Percentiles rank a stretch among this genome's conserved stretches.
Conservation (phyloP, 2,329 filamentous ascomycete genomes). For the Diaporthe capsici region DNA sequence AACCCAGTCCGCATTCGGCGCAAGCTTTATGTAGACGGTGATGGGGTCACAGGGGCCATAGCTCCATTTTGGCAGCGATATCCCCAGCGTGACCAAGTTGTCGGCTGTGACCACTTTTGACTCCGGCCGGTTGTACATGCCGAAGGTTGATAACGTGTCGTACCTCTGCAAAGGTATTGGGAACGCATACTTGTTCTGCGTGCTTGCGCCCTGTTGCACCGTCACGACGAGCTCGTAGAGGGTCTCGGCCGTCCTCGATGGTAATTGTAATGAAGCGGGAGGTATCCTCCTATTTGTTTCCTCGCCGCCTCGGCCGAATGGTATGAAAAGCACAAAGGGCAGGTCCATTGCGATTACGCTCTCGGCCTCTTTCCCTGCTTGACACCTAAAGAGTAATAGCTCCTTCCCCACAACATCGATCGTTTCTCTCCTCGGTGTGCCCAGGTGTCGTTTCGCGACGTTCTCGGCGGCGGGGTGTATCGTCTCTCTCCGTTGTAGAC, state of each 20-base stretch:
- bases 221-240: conserved; percentile 97
- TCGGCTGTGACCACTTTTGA: conserved; percentile 88
- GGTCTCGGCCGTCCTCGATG: conserved; percentile 95
- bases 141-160: conserved; percentile 97
- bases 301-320: conserved; percentile 90
- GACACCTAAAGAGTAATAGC: conserved; percentile 90
- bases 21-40: conserved; percentile 94
- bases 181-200: conserved; percentile 92
- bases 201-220: conserved; percentile 88
- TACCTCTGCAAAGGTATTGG: conserved; percentile 93
- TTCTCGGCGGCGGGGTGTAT: conserved; percentile 98
- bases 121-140: conserved; percentile 98
- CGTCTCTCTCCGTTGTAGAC: conserved; percentile 91
- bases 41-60: conserved; percentile 97
- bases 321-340: conserved; percentile 97
- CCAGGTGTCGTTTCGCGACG: conserved; percentile 90
- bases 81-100: conserved; percentile 91
- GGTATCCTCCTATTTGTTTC: conserved; percentile 92
- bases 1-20: conserved; percentile 92
- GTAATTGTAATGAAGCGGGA: conserved; percentile 90
- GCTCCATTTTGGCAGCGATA: conserved; percentile 94
- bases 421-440: conserved; percentile 90
- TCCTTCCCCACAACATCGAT: conserved; percentile 96
- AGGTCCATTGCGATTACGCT: conserved; percentile 96
- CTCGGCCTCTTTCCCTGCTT: conserved; percentile 86